phyloP scores from a whole-genome alignment of 108 stramenopile genomes.

The Nitzschia palea region DNA sequence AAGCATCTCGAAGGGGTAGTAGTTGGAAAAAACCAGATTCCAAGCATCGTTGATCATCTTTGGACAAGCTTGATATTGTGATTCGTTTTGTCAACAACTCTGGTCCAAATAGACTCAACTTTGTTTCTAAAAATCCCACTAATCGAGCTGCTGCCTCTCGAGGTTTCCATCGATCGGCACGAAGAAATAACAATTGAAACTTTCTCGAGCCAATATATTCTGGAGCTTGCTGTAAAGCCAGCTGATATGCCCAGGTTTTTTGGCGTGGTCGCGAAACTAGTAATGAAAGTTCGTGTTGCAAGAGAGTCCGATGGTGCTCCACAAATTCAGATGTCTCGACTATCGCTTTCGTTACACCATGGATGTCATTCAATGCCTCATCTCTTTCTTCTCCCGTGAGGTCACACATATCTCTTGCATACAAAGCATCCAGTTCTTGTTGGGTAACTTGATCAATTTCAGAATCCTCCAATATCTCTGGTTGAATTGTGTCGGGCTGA shows the following conservation, averaged over 20 bases:
- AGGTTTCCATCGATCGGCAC: not conserved
- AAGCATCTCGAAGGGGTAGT: not conserved
- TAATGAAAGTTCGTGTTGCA: not conserved
- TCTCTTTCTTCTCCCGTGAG: not conserved
- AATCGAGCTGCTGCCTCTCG: conserved; percentile 1
- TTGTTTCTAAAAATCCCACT: conserved; percentile 7
- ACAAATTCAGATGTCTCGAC: conserved; percentile 19
- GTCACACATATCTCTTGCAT: conserved; percentile 16
- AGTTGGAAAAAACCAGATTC: conserved; percentile 5
- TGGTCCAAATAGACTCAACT: conserved; percentile 10
- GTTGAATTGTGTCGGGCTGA: not conserved
- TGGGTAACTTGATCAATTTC: conserved; percentile 13
- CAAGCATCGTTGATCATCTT: not conserved
- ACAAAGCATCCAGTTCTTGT: conserved; percentile 16
- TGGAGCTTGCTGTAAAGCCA: not conserved
- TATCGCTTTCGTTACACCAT: conserved; percentile 1
- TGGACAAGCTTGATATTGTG: not conserved
- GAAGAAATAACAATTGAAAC: conserved; percentile 11
- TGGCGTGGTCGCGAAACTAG: not conserved
- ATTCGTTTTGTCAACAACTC: not conserved
- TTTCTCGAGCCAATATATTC: not conserved
- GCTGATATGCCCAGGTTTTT: no score
- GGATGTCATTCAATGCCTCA: conserved; percentile 1
- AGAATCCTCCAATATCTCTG: not conserved
- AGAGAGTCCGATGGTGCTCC: not conserved